A percentile compares a stretch with the other conserved stretches of the same genome.
Conservation (phyloP, 257 asterid species). For the Nemophila menziesii region DNA sequence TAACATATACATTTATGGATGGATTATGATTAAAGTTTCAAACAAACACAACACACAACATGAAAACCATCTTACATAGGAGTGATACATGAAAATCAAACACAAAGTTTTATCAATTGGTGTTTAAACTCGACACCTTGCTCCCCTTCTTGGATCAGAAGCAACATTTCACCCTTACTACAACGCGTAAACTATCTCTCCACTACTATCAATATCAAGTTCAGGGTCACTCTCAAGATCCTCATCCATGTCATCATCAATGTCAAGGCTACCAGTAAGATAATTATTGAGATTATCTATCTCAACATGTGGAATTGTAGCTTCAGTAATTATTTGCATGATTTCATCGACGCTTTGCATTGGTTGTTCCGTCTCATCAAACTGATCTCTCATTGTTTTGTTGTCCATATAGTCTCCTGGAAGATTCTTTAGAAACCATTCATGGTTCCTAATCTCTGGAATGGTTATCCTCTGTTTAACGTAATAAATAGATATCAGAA, state of each 20-base stretch:
- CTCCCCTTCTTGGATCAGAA: not conserved
- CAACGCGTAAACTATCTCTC: conserved; percentile 80
- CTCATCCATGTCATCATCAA: conserved; percentile 91
- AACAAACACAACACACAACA: not conserved
- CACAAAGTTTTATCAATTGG: not conserved
- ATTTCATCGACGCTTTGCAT: conserved; percentile 77
- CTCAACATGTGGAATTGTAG: conserved; percentile 83
- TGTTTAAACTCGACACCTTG: not conserved
- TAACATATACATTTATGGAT: too few species aligned
- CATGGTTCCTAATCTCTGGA: conserved; percentile 79
- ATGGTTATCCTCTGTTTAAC: conserved; percentile 67
- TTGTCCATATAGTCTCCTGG: conserved; percentile 76
- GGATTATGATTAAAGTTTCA: too few species aligned
- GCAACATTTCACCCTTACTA: conserved; percentile 16
- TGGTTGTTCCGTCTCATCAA: conserved; percentile 78
- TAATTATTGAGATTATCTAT: conserved; percentile 52
- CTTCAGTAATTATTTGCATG: conserved; percentile 85
- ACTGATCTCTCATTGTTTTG: conserved; percentile 35
- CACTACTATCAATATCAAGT: conserved; percentile 90
- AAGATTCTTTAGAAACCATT: conserved; percentile 87
- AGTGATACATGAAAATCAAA: not conserved
- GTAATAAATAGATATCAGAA: conserved; percentile 1
- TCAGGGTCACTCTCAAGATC: conserved; percentile 90
- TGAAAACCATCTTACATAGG: not conserved
- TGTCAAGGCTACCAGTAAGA: conserved; percentile 70